Percentiles rank a stretch among this genome's conserved stretches.
phyloP scores from a whole-genome alignment of 768 basidiomycete species.

The Polyporus arcularius region DNA sequence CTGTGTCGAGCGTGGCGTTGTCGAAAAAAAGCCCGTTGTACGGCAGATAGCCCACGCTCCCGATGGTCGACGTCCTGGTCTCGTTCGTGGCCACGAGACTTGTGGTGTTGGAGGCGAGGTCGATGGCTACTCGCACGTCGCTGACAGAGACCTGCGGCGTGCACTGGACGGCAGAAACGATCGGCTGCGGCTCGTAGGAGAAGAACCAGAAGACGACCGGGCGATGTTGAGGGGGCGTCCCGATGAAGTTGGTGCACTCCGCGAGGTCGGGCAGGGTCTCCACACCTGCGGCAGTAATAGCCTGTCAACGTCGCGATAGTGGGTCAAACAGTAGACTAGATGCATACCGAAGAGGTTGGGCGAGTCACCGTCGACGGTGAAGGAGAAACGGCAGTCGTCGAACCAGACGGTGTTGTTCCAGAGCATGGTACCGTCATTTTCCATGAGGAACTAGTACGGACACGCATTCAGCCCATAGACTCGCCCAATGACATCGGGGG shows the following conservation, averaged over 20 bases:
- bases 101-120: conserved; percentile 47
- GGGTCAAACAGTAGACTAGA: neutral
- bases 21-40: conserved; percentile 60
- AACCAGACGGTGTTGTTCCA: conserved; percentile 48
- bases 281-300: conserved; percentile 3
- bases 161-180: conserved; percentile 50
- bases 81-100: conserved; percentile 43
- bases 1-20: conserved; percentile 35
- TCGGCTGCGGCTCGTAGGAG: conserved; percentile 39
- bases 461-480: neutral
- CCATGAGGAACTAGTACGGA: conserved; percentile 39
- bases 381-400: conserved; percentile 43
- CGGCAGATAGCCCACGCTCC: conserved; percentile 36
- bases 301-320: too few relatives aligned
- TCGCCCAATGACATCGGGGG: too few relatives aligned
- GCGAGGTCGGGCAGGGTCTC: conserved; percentile 2
- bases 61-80: conserved; percentile 42
- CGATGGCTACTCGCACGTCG: conserved; percentile 47
- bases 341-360: conserved; percentile 44
- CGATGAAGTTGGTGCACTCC: conserved; percentile 25
- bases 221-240: conserved; percentile 38
- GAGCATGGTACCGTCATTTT: conserved; percentile 29
- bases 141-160: conserved; percentile 44
- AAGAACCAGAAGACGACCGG: conserved; percentile 64
- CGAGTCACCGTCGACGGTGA: conserved; percentile 41